Base-by-base conservation (phyloP, 108 stramenopile genomes). In the Aurantiochytrium sp. region DNA sequence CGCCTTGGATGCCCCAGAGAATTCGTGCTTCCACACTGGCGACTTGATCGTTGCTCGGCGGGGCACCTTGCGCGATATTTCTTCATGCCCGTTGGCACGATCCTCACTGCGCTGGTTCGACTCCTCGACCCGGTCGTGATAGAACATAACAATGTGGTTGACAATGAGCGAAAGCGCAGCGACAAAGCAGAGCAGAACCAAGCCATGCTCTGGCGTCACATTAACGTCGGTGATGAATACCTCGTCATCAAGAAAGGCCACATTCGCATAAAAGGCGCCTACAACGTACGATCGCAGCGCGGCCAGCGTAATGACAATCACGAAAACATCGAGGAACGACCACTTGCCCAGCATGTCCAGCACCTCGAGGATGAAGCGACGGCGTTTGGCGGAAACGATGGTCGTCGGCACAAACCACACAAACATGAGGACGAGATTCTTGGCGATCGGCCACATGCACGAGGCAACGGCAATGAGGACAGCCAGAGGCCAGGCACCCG, bases 301-400 rank as follows among this genome's bases (percentile, higher is more conserved):
- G 16, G 76, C 76, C 10, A 83, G 51, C n/a, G 76, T 83, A 1
- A 83, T 83, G 49, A 83, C 76, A 23, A 83, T 83, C 14, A 83
- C 51, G 5, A 53, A 83, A 4, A 83, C 76, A 4, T 83, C 76
- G 6, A 83, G 49, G 76, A 83, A 83, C 76, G 76, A 83, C 76
- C 76, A 83, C 76, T 83, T 83, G 49, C 76, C 76, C n/a, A 83
- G 76, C 49, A 83, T 53, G 28, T 83, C 76, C 14, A 83, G 76
- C n/a, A 83, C 76, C 51, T 83, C 76, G 25, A 83, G 51, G 28
- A 12, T 12, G 45, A 53, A 83, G 51, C 45, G 51, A 23, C 76
- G 76, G 43, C 76, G 76, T 2, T 83, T 53, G 12, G 45, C 76
- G 19, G 45, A 53, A 6, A 83, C 49, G 19, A 83, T 83, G 19